A percentile compares a stretch with the other conserved stretches of the same genome.
phyloP scores from a whole-genome alignment of 2,329 filamentous ascomycete species.

The Xylariaceae sp. region DNA sequence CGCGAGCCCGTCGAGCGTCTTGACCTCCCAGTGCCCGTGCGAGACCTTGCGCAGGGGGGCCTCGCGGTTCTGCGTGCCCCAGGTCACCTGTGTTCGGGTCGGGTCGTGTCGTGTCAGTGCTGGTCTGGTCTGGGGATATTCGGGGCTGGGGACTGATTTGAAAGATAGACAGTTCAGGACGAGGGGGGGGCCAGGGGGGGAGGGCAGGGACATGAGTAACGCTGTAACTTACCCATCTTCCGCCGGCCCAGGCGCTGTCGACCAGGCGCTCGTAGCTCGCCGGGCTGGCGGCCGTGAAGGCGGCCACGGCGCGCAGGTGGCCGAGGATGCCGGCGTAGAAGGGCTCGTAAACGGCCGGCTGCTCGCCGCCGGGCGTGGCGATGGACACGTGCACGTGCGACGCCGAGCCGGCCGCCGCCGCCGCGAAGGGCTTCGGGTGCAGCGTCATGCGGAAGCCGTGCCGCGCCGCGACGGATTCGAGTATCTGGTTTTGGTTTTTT shows the following conservation, averaged over 20 bases:
- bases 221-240: too few species aligned
- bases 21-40: conserved; percentile 67
- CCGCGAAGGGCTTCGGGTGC: conserved; percentile 60
- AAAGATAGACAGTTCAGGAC: too few species aligned
- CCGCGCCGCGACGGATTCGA: conserved; percentile 55
- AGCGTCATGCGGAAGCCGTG: conserved; percentile 62
- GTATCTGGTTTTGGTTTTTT: too few species aligned
- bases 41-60: conserved; percentile 61
- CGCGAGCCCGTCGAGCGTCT: conserved; percentile 69
- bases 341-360: conserved; percentile 42
- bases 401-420: conserved; percentile 51
- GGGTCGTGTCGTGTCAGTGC: too few species aligned
- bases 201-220: too few species aligned
- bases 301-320: conserved; percentile 58
- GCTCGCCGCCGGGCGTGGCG: conserved; percentile 33
- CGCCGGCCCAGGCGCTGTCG: conserved; percentile 71
- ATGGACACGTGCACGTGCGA: conserved; percentile 66
- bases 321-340: conserved; percentile 68
- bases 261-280: conserved; percentile 61
- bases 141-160: too few species aligned
- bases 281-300: conserved; percentile 59
- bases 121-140: too few species aligned
- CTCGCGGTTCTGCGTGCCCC: conserved; percentile 78
- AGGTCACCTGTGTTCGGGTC: too few species aligned
- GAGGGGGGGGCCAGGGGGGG: too few species aligned